These are phyloP conservation scores for Albizia julibrissin DNA, from an alignment of 306 rosid species.

Conservation along the genomic window DNA sequence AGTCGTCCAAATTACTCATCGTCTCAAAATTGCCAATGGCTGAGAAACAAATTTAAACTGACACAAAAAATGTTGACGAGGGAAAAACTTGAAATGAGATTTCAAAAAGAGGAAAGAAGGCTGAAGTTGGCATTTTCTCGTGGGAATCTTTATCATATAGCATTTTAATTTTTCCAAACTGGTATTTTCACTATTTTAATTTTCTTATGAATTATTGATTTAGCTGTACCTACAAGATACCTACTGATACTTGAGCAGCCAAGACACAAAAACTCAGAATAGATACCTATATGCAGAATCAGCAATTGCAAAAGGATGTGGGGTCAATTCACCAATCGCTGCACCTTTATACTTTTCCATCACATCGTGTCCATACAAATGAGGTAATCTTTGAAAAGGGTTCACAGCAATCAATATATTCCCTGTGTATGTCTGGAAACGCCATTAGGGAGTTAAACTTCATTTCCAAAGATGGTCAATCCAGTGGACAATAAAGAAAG, in stretches of 20 bases:
- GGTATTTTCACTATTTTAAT: not conserved
- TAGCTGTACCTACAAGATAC: not conserved
- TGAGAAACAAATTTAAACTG: not conserved
- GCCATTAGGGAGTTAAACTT: conserved; percentile 37
- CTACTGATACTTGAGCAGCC: not conserved
- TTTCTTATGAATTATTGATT: not conserved
- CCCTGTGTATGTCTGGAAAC: conserved; percentile 92
- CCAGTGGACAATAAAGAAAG: conserved; percentile 6
- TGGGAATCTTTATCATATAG: not conserved
- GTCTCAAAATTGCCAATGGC: not conserved
- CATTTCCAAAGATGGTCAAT: not conserved
- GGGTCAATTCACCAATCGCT: conserved; percentile 83
- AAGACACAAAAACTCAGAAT: conserved; percentile 25
- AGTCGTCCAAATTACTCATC: not conserved
- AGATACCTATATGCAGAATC: conserved; percentile 93
- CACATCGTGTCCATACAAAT: conserved; percentile 61
- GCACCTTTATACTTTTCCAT: conserved; percentile 82
- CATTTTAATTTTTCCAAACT: not conserved
- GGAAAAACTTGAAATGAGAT: not conserved
- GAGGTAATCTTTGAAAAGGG: conserved; percentile 91
- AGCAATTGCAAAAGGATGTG: conserved; percentile 98
- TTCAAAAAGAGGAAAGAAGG: not conserved
- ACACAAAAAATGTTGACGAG: not conserved
- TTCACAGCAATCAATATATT: conserved; percentile 92
- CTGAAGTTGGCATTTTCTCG: not conserved